Base-by-base conservation (phyloP, 768 basidiomycete species). In the Boletus fagicola region DNA sequence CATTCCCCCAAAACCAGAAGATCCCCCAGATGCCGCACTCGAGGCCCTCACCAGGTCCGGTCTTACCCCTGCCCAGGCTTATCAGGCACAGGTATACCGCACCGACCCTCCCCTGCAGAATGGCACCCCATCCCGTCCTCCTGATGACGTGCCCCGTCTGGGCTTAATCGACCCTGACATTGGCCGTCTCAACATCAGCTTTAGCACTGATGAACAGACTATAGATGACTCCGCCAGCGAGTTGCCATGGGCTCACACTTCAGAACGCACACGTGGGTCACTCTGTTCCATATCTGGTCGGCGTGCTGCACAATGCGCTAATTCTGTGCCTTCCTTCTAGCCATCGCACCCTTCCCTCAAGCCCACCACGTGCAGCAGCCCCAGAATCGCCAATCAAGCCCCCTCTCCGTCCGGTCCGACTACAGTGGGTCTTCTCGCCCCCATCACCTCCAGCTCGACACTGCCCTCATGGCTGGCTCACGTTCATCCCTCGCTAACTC, bases 1-100 rank as follows among this genome's bases (percentile, higher is more conserved):
- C 65, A 77, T 82, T 42, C 62, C 75, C 33, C 78, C 79, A 5
- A 76, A 68, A 53, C 80, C 77, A 54, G 79, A 80, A 59, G 81
- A 83, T 62, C 77, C 78, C 44, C 76, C 78, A 64, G 81, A 82
- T 69, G 67, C 75, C 9, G 66, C 65, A 45, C 75, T 76, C 59
- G 82, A 84, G 58, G 70, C 72, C 24, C 63, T 76, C 46, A 73
- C 77, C 18, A 77, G 75, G 53, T 74, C 79, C 36, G 85, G 83
- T 4, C 79, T 90, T 51, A 88, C 88, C 4, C 84, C 88, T 44
- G 87, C 88, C 11, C 90, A 92, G 69, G 85, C 87, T 36, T 92
- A 91, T 74, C 91, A 90, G 66, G 83, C 85, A 9, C 88, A 92
- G 69, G 79, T 90, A 46, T 85, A 84, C 64, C 73, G 72, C 56